A percentile compares a stretch with the other conserved stretches of the same genome.
These are phyloP conservation scores for Wickerhamiella parazyma DNA, from an alignment of 805 yeast species.

Conservation along the genomic window DNA sequence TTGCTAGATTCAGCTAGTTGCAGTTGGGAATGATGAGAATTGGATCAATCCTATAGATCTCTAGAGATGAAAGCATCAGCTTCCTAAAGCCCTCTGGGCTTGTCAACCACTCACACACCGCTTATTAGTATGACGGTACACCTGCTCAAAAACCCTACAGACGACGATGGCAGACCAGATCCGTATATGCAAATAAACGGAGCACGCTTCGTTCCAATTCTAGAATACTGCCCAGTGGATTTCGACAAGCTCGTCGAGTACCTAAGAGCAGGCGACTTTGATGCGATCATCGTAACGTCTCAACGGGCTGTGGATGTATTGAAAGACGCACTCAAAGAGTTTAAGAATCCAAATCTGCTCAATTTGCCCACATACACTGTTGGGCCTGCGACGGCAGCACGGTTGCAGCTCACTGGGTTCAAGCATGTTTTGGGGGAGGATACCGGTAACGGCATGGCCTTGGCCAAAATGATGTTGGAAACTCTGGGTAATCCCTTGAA, in stretches of 20 bases:
- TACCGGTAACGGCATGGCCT: conserved; percentile 63
- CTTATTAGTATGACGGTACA: conserved; percentile 15
- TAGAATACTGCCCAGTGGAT: conserved; percentile 48
- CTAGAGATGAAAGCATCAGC: no score
- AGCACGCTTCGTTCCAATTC: conserved; percentile 56
- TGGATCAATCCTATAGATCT: no score
- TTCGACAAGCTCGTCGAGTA: conserved; percentile 32
- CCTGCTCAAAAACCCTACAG: conserved; percentile 57
- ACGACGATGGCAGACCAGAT: conserved; percentile 39
- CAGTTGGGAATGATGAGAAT: no score
- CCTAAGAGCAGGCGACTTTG: conserved; percentile 33
- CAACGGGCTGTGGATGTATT: conserved; percentile 85
- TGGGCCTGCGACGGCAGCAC: conserved; percentile 73
- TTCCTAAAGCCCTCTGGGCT: no score
- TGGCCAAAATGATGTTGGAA: conserved; percentile 48
- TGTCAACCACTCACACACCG: no score
- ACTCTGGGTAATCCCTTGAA: conserved; percentile 12
- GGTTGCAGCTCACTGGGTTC: conserved; percentile 52
- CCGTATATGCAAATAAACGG: conserved; percentile 41
- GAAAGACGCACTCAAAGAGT: conserved; percentile 25
- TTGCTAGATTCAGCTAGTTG: no score
- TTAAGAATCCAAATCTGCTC: conserved; percentile 16
- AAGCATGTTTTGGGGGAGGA: conserved; percentile 54
- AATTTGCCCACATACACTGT: conserved; percentile 57
- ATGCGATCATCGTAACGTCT: conserved; percentile 64